Conservation (phyloP, 208 protist species). For the Leishmania aethiopica region DNA sequence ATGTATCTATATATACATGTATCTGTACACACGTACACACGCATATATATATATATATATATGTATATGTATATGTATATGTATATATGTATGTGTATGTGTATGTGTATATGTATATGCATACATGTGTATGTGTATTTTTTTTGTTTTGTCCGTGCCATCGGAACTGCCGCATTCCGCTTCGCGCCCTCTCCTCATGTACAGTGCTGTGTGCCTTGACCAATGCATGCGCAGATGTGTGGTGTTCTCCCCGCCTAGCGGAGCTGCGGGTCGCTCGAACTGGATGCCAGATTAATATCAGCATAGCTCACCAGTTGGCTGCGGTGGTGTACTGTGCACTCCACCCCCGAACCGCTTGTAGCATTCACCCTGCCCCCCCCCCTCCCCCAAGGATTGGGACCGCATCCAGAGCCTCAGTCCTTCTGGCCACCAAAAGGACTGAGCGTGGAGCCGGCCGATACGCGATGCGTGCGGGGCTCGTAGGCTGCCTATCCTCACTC, state of each 20-base stretch:
- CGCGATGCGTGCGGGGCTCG: no score
- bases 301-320: background rate
- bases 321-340: background rate
- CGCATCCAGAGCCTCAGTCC: background rate
- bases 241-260: background rate
- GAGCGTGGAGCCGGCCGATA: background rate
- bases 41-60: background rate
- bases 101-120: background rate
- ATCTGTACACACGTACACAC: no score
- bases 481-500: background rate
- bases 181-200: background rate
- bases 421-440: background rate
- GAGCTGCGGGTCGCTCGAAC: background rate
- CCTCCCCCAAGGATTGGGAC: background rate
- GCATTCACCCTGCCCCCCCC: background rate
- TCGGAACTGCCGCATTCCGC: background rate
- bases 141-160: background rate
- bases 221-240: background rate
- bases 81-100: background rate
- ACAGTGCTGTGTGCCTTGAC: background rate
- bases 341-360: background rate
- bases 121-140: background rate
- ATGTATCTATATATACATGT: background rate
- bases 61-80: background rate
- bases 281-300: background rate